These are phyloP conservation scores for Leishmania aethiopica DNA, from an alignment of 208 protist species.

Conservation along the genomic window DNA sequence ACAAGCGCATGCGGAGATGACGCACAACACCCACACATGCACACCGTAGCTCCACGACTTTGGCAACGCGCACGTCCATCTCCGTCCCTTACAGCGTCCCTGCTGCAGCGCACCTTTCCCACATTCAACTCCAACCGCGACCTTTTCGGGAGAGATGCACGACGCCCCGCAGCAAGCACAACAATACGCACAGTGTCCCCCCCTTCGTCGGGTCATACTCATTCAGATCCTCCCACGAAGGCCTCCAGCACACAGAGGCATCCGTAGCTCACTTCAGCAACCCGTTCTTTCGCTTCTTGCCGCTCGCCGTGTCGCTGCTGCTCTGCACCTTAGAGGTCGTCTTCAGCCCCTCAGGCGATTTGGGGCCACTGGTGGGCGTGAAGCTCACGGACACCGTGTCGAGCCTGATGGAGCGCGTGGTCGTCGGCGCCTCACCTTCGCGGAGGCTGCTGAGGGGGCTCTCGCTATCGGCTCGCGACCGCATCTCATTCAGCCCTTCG, in stretches of 20 bases:
- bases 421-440: conserved; percentile 27
- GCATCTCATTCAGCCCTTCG: conserved; percentile 23
- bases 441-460: conserved; percentile 24
- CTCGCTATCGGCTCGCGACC: conserved; percentile 12
- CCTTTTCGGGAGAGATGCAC: background rate
- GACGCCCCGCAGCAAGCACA: background rate
- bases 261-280: background rate
- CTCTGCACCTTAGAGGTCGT: background rate
- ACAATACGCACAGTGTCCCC: background rate
- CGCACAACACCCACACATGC: background rate
- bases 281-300: background rate
- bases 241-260: too few relatives aligned
- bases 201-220: too few relatives aligned
- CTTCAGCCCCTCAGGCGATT: background rate
- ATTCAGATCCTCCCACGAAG: background rate
- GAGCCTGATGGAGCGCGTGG: conserved; percentile 18
- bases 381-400: background rate
- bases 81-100: background rate
- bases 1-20: background rate
- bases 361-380: conserved; percentile 7
- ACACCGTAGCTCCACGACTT: background rate
- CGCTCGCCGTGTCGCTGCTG: background rate
- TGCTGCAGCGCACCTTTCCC: background rate
- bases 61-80: background rate
- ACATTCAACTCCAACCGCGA: background rate